Conservation (phyloP, 768 basidiomycete species). For the Lenzites betulinus region DNA sequence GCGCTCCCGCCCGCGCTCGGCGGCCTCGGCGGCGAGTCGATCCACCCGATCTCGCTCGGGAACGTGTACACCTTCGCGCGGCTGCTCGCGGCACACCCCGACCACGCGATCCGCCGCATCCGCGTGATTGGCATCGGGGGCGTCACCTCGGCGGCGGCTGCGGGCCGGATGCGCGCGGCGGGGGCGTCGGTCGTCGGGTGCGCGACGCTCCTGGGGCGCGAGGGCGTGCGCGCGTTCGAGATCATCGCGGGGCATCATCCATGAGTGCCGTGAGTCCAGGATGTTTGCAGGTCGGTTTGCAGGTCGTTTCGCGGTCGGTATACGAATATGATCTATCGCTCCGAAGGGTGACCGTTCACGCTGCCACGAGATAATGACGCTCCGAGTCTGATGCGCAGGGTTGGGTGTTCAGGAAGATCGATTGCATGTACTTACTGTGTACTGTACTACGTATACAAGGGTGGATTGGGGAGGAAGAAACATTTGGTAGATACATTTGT, state of each 20-base stretch:
- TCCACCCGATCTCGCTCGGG: conserved; percentile 79
- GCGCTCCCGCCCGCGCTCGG: conserved; percentile 69
- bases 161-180: conserved; percentile 67
- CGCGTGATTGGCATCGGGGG: conserved; percentile 83
- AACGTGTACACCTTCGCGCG: conserved; percentile 67
- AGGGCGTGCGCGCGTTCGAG: conserved; percentile 44
- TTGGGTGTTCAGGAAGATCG: not conserved
- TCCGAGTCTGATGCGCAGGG: not conserved
- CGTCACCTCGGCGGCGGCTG: conserved; percentile 62
- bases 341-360: too few species aligned
- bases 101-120: conserved; percentile 48
- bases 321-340: not conserved
- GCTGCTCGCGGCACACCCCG: conserved; percentile 47
- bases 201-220: conserved; percentile 50
- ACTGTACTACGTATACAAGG: not conserved
- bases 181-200: conserved; percentile 75
- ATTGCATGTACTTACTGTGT: not conserved
- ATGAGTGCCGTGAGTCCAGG: not conserved
- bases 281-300: not conserved
- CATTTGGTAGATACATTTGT: not conserved
- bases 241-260: conserved; percentile 13
- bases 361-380: not conserved
- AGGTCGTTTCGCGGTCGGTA: not conserved
- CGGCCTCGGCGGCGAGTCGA: conserved; percentile 73
- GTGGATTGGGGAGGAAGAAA: not conserved